phyloP scores from a whole-genome alignment of 441 rosid genomes.

The Oxalis stricta region DNA sequence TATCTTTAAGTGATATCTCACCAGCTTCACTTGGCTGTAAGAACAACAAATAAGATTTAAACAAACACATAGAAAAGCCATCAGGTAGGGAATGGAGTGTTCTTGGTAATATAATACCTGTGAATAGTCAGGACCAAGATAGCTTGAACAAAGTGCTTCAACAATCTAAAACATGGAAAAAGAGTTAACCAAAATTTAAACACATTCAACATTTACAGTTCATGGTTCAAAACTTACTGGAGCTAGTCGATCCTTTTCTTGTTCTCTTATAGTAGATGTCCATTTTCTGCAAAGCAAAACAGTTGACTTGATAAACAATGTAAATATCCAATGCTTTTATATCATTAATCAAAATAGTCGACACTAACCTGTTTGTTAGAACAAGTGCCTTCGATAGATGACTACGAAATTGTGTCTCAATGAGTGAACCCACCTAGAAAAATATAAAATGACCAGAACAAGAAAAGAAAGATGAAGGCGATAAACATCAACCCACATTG shows the following conservation, averaged over 20 bases:
- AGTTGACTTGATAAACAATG: neutral
- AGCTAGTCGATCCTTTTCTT: conserved; percentile 69
- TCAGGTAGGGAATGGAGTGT: conserved; percentile 2
- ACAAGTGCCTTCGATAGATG: conserved; percentile 66
- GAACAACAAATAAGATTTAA: conserved; percentile 9
- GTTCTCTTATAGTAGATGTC: conserved; percentile 63
- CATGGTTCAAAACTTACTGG: conserved; percentile 42
- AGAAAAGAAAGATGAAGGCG: neutral
- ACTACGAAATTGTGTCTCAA: conserved; percentile 70
- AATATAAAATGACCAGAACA: neutral
- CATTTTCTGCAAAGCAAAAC: conserved; percentile 52
- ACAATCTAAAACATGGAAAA: conserved; percentile 43
- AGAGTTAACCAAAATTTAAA: conserved; percentile 1
- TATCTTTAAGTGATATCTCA: conserved; percentile 72
- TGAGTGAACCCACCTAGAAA: conserved; percentile 49
- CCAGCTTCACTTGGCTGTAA: conserved; percentile 56
- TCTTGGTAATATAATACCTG: conserved; percentile 33
- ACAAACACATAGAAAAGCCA: conserved; percentile 7
- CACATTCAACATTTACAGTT: conserved; percentile 1
- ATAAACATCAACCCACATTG: conserved; percentile 3
- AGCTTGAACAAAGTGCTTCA: conserved; percentile 63
- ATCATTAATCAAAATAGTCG: conserved; percentile 2
- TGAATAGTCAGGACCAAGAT: conserved; percentile 86
- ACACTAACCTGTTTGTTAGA: conserved; percentile 62
- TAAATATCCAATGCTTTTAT: neutral